Conservation (phyloP, 2,329 filamentous ascomycete genomes). For the Zasmidium citrigriseum region DNA sequence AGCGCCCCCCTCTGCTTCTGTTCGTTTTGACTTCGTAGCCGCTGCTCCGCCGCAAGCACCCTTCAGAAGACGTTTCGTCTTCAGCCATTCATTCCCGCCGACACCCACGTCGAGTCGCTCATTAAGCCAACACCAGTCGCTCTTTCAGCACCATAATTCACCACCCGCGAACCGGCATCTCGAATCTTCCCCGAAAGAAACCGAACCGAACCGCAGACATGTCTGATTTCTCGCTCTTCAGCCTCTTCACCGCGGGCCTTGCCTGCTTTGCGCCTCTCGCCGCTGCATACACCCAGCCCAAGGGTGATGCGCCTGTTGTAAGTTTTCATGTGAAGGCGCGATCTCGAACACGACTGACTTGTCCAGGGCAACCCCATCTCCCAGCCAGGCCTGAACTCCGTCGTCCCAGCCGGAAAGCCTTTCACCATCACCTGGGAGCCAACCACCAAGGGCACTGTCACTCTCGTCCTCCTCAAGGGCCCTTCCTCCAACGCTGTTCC, state of each 20-base stretch:
- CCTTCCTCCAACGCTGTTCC: slow-evolving; percentile 57
- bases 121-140: slow-evolving; percentile 20
- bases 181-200: neutral
- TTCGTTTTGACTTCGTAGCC: slow-evolving; percentile 12
- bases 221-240: slow-evolving; percentile 44
- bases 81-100: slow-evolving; percentile 29
- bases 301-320: slow-evolving; percentile 30
- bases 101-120: slow-evolving; percentile 30
- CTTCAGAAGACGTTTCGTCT: slow-evolving; percentile 23
- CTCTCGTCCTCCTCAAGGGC: slow-evolving; percentile 62
- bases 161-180: neutral
- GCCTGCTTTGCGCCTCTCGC: slow-evolving; percentile 51
- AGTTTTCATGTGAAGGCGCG: neutral
- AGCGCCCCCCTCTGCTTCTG: neutral
- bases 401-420: slow-evolving; percentile 56
- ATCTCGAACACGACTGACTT: slow-evolving; percentile 4
- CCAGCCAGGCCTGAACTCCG: slow-evolving; percentile 52
- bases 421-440: slow-evolving; percentile 62
- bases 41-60: slow-evolving; percentile 9
- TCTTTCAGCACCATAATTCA: slow-evolving; percentile 14
- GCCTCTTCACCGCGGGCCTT: slow-evolving; percentile 56
- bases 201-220: slow-evolving; percentile 13
- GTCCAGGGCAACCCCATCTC: slow-evolving; percentile 56
- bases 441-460: slow-evolving; percentile 51
- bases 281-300: slow-evolving; percentile 44